Evolutionary conservation across 345 rosid species (phyloP).

Genomic region (Eucalyptus curtisii): DNA sequence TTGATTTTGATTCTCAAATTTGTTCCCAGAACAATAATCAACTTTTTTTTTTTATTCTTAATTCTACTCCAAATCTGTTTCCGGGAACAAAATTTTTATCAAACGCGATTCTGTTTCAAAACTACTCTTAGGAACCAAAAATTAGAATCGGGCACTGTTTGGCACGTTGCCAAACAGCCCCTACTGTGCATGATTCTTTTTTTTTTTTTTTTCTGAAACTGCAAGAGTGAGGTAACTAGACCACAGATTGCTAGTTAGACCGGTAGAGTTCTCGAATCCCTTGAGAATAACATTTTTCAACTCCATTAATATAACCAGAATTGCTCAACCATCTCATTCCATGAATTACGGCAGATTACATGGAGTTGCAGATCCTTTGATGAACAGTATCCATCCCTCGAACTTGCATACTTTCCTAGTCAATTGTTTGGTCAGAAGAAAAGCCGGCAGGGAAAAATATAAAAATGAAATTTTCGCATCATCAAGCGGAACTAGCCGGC

Average conservation of each 20-base stretch:
- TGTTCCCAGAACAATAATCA: too few relatives aligned
- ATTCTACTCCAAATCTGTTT: too few relatives aligned
- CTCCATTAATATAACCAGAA: not conserved
- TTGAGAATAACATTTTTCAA: not conserved
- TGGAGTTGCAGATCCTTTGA: not conserved
- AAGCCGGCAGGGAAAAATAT: not conserved
- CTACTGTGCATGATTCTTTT: not conserved
- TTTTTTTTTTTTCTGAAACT: not conserved
- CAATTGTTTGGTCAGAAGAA: not conserved
- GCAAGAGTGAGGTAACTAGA: not conserved
- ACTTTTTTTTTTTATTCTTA: too few relatives aligned
- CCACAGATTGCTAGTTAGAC: not conserved
- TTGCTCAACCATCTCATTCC: not conserved
- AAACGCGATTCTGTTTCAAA: too few relatives aligned
- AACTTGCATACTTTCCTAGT: not conserved
- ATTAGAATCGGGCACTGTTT: too few relatives aligned
- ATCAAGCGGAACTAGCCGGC: not conserved
- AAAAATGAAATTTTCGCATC: not conserved
- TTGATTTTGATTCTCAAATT: too few relatives aligned
- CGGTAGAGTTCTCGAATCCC: not conserved
- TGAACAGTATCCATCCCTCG: not conserved
- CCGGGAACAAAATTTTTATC: too few relatives aligned
- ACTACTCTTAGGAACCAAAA: too few relatives aligned
- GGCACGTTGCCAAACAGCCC: too few relatives aligned
- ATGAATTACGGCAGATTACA: not conserved